phyloP scores from a whole-genome alignment of 2,329 filamentous ascomycete genomes.

The Xylaria sp. region DNA sequence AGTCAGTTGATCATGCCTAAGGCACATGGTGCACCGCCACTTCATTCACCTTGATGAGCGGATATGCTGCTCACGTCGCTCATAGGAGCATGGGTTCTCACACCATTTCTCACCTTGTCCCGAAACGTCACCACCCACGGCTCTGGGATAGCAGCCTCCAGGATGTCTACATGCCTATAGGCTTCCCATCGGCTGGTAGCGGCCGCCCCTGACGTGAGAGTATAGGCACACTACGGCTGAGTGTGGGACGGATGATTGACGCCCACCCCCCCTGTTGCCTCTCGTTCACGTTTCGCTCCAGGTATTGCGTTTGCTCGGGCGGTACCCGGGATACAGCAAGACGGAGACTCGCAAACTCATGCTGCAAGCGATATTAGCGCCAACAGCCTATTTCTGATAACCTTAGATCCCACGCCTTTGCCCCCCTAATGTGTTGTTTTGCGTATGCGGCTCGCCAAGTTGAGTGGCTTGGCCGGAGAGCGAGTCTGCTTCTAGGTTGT shows the following conservation, averaged over 20 bases:
- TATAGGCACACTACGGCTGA: background rate
- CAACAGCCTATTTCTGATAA: conserved; percentile 10
- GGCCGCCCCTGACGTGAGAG: background rate
- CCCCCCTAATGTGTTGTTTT: conserved; percentile 6
- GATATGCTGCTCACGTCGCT: conserved; percentile 19
- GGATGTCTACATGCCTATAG: background rate
- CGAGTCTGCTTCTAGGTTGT: conserved; percentile 4
- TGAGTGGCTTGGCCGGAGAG: conserved; percentile 15
- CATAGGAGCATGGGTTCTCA: conserved; percentile 13
- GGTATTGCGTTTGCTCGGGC: background rate
- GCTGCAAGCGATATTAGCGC: conserved; percentile 19
- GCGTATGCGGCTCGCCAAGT: background rate
- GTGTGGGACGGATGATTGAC: background rate
- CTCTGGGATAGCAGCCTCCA: conserved; percentile 14
- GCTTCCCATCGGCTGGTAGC: background rate
- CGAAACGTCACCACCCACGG: conserved; percentile 19
- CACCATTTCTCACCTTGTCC: conserved; percentile 14
- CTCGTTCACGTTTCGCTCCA: background rate
- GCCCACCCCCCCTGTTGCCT: background rate
- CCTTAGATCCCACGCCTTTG: conserved; percentile 9
- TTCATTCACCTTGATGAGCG: conserved; percentile 12
- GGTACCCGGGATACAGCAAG: background rate
- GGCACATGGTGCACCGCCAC: background rate
- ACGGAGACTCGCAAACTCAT: background rate
- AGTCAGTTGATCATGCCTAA: conserved; percentile 9